phyloP scores from a whole-genome alignment of 176 grass and related monocot species.

The Eleusine coracana region DNA sequence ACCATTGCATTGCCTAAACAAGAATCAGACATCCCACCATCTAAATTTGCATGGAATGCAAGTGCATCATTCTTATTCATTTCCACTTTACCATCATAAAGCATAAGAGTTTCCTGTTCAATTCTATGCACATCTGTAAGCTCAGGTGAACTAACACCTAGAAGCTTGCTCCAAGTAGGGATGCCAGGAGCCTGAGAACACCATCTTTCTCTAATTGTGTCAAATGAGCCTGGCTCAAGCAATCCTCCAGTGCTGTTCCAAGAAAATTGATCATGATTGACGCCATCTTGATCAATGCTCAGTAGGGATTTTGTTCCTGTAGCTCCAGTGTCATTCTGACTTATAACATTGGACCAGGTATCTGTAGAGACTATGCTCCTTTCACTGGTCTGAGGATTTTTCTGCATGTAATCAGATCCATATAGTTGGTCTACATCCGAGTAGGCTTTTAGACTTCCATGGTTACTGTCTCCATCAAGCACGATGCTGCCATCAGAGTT shows the following conservation, averaged over 20 bases:
- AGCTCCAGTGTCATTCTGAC: neutral
- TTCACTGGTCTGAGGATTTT: slow-evolving; percentile 33
- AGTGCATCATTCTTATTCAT: slow-evolving; percentile 11
- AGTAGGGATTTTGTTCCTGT: slow-evolving; percentile 23
- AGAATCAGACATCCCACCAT: slow-evolving; percentile 29
- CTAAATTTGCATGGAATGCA: slow-evolving; percentile 17
- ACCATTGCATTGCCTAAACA: slow-evolving; percentile 17
- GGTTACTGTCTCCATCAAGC: slow-evolving; percentile 28
- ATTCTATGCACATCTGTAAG: slow-evolving; percentile 33
- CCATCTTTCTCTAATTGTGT: neutral
- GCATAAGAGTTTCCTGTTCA: slow-evolving; percentile 1
- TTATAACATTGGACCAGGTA: slow-evolving; percentile 1
- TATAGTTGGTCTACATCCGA: slow-evolving; percentile 23
- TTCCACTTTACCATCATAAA: slow-evolving; percentile 36
- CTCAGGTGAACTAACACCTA: slow-evolving; percentile 30
- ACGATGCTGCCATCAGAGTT: slow-evolving; percentile 22
- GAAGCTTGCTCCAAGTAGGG: slow-evolving; percentile 31
- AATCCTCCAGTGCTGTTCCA: slow-evolving; percentile 16
- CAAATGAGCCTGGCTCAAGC: slow-evolving; percentile 12
- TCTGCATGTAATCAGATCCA: slow-evolving; percentile 40
- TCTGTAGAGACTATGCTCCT: slow-evolving; percentile 25
- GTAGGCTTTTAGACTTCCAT: slow-evolving; percentile 12
- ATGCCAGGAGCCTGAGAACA: slow-evolving; percentile 16
- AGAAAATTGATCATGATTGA: slow-evolving; percentile 5
- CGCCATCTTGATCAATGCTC: slow-evolving; percentile 24